A percentile compares a stretch with the other conserved stretches of the same genome.
These are phyloP conservation scores for Solanum chacoense DNA, from an alignment of 305 asterid genomes.

Conservation along the genomic window DNA sequence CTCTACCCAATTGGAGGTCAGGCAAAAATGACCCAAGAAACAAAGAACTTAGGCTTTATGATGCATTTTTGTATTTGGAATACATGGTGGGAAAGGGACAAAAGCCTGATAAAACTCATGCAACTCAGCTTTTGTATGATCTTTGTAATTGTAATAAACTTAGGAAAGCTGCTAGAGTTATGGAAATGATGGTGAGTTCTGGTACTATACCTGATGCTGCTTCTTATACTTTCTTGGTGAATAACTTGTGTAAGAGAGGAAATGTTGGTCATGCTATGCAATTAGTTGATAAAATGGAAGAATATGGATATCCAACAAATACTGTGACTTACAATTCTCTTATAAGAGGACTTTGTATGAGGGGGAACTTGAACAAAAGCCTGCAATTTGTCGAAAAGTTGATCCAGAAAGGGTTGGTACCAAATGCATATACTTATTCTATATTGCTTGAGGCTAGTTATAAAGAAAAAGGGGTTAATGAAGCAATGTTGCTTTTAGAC, in stretches of 20 bases:
- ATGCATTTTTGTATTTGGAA: constrained; percentile 64
- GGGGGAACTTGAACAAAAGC: constrained; percentile 51
- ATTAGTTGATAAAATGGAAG: constrained; percentile 81
- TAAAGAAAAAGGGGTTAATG: constrained; percentile 72
- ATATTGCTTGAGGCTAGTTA: constrained; percentile 84
- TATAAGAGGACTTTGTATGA: constrained; percentile 72
- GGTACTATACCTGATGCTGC: constrained; percentile 65
- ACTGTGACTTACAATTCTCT: constrained; percentile 67
- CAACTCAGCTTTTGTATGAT: constrained; percentile 70
- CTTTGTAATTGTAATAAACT: constrained; percentile 59
- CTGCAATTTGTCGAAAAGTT: constrained; percentile 51
- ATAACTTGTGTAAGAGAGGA: constrained; percentile 60
- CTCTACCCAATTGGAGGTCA: constrained; percentile 67
- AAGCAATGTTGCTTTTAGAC: constrained; percentile 61
- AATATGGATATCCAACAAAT: constrained; percentile 51
- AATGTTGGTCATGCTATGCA: constrained; percentile 91
- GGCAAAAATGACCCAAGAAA: constrained; percentile 48
- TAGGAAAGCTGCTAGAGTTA: constrained; percentile 62
- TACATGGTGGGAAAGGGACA: constrained; percentile 65
- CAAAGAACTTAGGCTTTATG: constrained; percentile 44
- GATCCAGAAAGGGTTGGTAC: constrained; percentile 63
- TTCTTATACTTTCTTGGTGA: constrained; percentile 60
- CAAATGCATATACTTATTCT: constrained; percentile 75
- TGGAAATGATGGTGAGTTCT: constrained; percentile 69
- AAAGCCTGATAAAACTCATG: constrained; percentile 47